These are phyloP conservation scores for Hypoxylon subgilvum DNA, from an alignment of 495 filamentous ascomycete species.

Conservation along the genomic window DNA sequence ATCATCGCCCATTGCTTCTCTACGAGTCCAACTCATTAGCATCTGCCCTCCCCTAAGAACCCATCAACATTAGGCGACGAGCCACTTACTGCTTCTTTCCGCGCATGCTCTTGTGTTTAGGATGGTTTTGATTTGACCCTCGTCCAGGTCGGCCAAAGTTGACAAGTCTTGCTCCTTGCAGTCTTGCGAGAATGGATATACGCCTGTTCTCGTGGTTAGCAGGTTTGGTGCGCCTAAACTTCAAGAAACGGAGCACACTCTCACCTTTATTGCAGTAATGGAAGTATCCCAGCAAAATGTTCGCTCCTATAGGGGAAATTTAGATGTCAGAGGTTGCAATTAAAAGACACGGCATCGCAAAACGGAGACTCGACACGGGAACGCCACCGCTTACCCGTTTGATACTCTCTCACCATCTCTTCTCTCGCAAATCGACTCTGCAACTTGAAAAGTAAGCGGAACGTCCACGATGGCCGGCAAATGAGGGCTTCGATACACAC, in stretches of 20 bases:
- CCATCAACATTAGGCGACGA: no score
- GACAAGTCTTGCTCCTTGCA: slow-evolving; percentile 57
- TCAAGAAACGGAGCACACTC: slow-evolving; percentile 31
- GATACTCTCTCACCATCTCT: slow-evolving; percentile 58
- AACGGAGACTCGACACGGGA: slow-evolving; percentile 2
- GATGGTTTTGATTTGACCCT: slow-evolving; percentile 47
- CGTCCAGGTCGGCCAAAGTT: slow-evolving; percentile 53
- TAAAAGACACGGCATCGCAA: not conserved
- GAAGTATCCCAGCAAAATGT: slow-evolving; percentile 63
- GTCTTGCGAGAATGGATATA: slow-evolving; percentile 55
- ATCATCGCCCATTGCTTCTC: slow-evolving; percentile 50
- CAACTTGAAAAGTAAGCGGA: slow-evolving; percentile 31
- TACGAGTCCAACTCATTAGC: slow-evolving; percentile 35
- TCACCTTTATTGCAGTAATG: slow-evolving; percentile 64
- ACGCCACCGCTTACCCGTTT: slow-evolving; percentile 49
- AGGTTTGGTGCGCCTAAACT: not conserved
- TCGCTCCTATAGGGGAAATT: slow-evolving; percentile 54
- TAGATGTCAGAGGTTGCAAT: slow-evolving; percentile 21
- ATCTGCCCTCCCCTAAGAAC: not conserved
- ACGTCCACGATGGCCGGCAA: not conserved
- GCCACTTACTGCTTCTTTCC: slow-evolving; percentile 50
- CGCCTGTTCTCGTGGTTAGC: slow-evolving; percentile 37
- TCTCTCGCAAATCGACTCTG: slow-evolving; percentile 58
- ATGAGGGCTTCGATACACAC: slow-evolving; percentile 42
- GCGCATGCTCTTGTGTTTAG: slow-evolving; percentile 45